Conservation (phyloP, 768 basidiomycete species). For the Leccinum longicurvipes region DNA sequence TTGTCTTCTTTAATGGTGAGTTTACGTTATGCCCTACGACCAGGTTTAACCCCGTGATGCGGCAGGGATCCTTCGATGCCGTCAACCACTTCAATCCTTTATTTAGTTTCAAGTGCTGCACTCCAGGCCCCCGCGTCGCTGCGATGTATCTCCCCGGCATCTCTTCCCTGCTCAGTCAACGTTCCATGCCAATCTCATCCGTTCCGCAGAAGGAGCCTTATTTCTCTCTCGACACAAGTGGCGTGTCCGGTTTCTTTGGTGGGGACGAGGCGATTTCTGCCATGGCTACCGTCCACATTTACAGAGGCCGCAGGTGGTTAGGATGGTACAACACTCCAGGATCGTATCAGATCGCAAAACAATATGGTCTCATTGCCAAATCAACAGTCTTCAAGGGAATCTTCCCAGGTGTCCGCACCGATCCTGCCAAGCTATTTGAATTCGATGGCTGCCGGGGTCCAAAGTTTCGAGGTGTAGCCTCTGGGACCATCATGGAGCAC, state of each 20-base stretch:
- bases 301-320: slow-evolving; percentile 22
- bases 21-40: background rate
- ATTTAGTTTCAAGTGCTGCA: background rate
- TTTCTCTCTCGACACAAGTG: slow-evolving; percentile 23
- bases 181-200: background rate
- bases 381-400: slow-evolving; percentile 10
- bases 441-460: slow-evolving; percentile 1
- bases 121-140: background rate
- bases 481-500: slow-evolving; percentile 6
- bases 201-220: background rate
- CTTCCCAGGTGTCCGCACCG: slow-evolving; percentile 12
- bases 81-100: background rate
- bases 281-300: slow-evolving; percentile 29
- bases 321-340: slow-evolving; percentile 37
- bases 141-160: slow-evolving; percentile 3
- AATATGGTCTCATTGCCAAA: slow-evolving; percentile 20
- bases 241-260: slow-evolving; percentile 30
- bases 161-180: background rate
- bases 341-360: slow-evolving; percentile 26
- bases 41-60: background rate
- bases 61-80: background rate
- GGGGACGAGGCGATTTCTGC: slow-evolving; percentile 33
- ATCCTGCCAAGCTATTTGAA: slow-evolving; percentile 8
- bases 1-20: background rate
- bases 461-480: slow-evolving; percentile 2